Evolutionary conservation across 106 monocot genomes (phyloP), one percentile per base, ranked within the genome.

Genomic region (Allium cepa): DNA sequence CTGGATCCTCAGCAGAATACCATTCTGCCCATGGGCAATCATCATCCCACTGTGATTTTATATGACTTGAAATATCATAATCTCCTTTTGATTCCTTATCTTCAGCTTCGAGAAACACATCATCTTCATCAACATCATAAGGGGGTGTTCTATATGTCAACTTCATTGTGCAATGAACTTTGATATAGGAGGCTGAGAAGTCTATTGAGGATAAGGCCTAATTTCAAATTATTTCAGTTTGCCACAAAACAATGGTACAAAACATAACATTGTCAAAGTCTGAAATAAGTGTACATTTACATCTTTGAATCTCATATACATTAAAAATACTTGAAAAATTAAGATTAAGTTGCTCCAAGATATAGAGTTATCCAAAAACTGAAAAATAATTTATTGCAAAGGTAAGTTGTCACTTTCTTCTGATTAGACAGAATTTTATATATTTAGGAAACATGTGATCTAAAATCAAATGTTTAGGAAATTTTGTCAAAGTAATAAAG

Each of bases 1-100:
- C 53, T 70, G 92, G 92, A 85, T 97, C 97, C 77, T 97, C 97
- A 65, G 89, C 86, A 82, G 92, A 97, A 80, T 92, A 97, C 97
- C 97, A 97, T 60, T 87, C 87, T 77, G 89, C 69, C 97, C 97
- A 97, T 75, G 97, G 92, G 57, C 87, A 97, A 79, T 87, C 84
- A 89, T 90, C 86, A 79, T 97, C 97, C 97, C 97, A 97, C 69
- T 83, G 84, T 55, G 71, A 76, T 46, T 79, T 87, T 9, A 78
- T 67, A 55, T 57, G 76, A 63, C 59, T 77, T 11, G 56, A 26
- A 15, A 27, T 64, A 71, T 69, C 66, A 55, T 13, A 66, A 52
- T 76, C 84, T 58, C 74, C 74, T 63, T 51, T 63, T 74, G 67
- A 48, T 72, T 84, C 79, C 59, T 63, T 74, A 63, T 18, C 56